Evolutionary conservation across 108 stramenopile species (phyloP).

Genomic region (Cyclostephanos tholiformis): DNA sequence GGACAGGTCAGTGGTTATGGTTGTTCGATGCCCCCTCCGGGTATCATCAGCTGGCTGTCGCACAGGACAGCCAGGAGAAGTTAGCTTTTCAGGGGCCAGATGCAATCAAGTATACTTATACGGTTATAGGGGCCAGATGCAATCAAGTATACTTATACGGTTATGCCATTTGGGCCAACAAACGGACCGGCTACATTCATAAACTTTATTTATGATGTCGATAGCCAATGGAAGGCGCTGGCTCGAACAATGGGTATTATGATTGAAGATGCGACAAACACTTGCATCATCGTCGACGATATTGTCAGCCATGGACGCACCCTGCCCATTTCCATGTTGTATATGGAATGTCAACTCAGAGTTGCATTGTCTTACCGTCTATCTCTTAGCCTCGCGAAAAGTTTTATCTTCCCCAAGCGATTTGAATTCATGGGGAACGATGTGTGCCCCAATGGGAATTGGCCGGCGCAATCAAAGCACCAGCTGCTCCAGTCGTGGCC

Average conservation of each 20-base stretch:
- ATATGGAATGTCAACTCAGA: conserved; percentile 19
- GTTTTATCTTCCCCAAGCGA: background rate
- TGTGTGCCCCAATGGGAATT: conserved; percentile 1
- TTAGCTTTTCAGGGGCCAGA: background rate
- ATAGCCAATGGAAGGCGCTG: conserved; percentile 11
- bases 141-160: background rate
- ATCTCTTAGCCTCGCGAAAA: conserved; percentile 1
- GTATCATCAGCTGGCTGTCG: conserved; percentile 4
- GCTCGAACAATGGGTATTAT: background rate
- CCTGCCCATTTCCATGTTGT: background rate
- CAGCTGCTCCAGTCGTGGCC: conserved; percentile 15
- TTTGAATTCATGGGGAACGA: conserved; percentile 6
- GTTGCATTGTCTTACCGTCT: background rate
- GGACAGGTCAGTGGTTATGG: background rate
- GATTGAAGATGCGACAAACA: conserved; percentile 19
- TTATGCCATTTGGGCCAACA: background rate
- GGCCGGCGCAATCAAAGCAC: conserved; percentile 4
- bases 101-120: too few species aligned
- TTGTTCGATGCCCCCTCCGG: conserved; percentile 1
- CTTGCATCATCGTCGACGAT: conserved; percentile 10
- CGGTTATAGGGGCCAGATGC: background rate
- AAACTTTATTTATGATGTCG: conserved; percentile 14
- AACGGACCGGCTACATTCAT: conserved; percentile 15
- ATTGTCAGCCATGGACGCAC: background rate
- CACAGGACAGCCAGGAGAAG: background rate